Conservation (phyloP, 2,329 filamentous ascomycete species). For the Zopfia rhizophila region DNA sequence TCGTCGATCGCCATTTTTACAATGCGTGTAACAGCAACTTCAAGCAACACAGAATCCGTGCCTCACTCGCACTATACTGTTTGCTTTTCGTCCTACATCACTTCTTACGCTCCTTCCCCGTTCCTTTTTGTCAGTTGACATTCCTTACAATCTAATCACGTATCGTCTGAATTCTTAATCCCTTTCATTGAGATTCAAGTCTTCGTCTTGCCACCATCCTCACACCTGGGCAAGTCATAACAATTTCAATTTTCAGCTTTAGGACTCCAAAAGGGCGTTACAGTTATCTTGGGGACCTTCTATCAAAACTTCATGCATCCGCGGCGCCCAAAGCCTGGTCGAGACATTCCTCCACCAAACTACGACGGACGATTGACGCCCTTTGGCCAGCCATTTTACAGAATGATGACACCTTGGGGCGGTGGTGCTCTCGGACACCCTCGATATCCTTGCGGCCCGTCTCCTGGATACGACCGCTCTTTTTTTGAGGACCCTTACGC, state of each 20-base stretch:
- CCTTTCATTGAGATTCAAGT: not conserved
- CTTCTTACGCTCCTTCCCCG: conserved; percentile 1
- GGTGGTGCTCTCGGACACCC: too few relatives aligned
- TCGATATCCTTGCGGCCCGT: too few relatives aligned
- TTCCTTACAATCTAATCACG: too few relatives aligned
- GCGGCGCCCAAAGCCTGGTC: not conserved
- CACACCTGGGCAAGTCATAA: too few relatives aligned
- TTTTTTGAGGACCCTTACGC: conserved; percentile 19
- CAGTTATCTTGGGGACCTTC: too few relatives aligned
- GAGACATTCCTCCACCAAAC: not conserved
- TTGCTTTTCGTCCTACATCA: conserved; percentile 16
- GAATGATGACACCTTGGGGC: not conserved
- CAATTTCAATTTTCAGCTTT: too few relatives aligned
- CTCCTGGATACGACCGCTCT: not conserved
- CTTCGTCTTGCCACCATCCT: conserved; percentile 1
- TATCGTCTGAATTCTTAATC: conserved; percentile 1
- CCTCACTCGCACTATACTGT: conserved; percentile 10
- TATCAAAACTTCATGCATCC: not conserved
- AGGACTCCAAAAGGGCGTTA: too few relatives aligned
- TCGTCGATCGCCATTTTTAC: conserved; percentile 7
- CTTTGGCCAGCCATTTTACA: not conserved
- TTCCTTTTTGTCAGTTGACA: conserved; percentile 12
- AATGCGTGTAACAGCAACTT: conserved; percentile 18
- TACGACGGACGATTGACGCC: not conserved
- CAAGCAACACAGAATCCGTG: conserved; percentile 8